phyloP scores from a whole-genome alignment of 176 grass and related monocot species.

The Metroxylon sagu region DNA sequence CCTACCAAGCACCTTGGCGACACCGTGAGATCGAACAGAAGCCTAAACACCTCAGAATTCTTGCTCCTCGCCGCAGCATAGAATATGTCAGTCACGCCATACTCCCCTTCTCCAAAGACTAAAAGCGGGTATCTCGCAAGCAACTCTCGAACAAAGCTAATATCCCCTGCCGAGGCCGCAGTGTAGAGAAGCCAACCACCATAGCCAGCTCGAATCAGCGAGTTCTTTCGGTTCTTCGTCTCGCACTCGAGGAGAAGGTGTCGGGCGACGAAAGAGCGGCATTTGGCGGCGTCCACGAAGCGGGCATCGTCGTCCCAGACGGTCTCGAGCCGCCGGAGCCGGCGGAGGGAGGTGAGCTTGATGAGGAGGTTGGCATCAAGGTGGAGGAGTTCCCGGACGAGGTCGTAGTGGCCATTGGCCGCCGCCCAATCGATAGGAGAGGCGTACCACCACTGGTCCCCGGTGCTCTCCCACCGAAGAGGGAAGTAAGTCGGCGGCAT shows the following conservation, averaged over 20 bases:
- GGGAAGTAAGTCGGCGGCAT: slow-evolving; percentile 71
- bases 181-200: slow-evolving; percentile 94
- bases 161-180: slow-evolving; percentile 67
- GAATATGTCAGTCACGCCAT: slow-evolving; percentile 85
- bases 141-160: slow-evolving; percentile 58
- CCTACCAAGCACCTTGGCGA: slow-evolving; percentile 41
- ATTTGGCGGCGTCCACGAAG: slow-evolving; percentile 38
- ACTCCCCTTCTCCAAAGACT: slow-evolving; percentile 92
- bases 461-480: slow-evolving; percentile 94
- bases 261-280: slow-evolving; percentile 44
- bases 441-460: slow-evolving; percentile 97
- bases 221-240: slow-evolving; percentile 53
- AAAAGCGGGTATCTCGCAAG: slow-evolving; percentile 61
- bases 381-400: slow-evolving; percentile 78
- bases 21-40: slow-evolving; percentile 61
- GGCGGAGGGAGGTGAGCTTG: slow-evolving; percentile 87
- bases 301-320: slow-evolving; percentile 81
- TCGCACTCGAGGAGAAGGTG: slow-evolving; percentile 66
- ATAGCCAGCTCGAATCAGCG: slow-evolving; percentile 76
- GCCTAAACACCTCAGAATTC: slow-evolving; percentile 41
- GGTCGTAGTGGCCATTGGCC: slow-evolving; percentile 80
- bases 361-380: slow-evolving; percentile 95
- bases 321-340: slow-evolving; percentile 80
- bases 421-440: slow-evolving; percentile 91
- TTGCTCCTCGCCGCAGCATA: slow-evolving; percentile 68